Conservation (phyloP, 331 rosid genomes). For the Cydonia oblonga region DNA sequence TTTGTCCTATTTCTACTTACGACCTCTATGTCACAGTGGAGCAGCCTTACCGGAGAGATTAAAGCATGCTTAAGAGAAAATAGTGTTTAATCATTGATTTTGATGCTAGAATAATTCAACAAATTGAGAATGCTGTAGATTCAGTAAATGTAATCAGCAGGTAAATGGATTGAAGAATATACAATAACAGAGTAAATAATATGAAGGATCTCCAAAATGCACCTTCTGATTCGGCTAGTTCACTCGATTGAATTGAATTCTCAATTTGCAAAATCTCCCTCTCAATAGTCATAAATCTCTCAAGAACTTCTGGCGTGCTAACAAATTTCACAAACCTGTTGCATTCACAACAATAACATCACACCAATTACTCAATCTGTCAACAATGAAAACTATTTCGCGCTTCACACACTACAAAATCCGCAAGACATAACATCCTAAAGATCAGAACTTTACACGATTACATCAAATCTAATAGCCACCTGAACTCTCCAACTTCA, state of each 20-base stretch:
- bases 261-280: conserved; percentile 91
- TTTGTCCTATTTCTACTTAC: background rate
- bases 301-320: conserved; percentile 85
- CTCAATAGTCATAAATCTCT: conserved; percentile 89
- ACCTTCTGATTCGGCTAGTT: conserved; percentile 63
- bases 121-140: background rate
- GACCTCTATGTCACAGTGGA: background rate
- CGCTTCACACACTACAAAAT: background rate
- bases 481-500: background rate
- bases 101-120: background rate
- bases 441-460: background rate
- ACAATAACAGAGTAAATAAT: background rate
- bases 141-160: background rate
- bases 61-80: background rate
- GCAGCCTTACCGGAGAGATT: background rate
- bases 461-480: background rate
- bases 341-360: background rate
- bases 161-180: no score
- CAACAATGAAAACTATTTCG: background rate
- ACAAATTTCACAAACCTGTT: conserved; percentile 88
- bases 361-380: background rate
- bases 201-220: conserved; percentile 3
- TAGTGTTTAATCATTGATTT: background rate
- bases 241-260: conserved; percentile 58
- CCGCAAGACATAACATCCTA: background rate